Evolutionary conservation across 768 basidiomycete species (phyloP), one percentile per base, ranked within the genome.

Genomic region (Amanita molliuscula): DNA sequence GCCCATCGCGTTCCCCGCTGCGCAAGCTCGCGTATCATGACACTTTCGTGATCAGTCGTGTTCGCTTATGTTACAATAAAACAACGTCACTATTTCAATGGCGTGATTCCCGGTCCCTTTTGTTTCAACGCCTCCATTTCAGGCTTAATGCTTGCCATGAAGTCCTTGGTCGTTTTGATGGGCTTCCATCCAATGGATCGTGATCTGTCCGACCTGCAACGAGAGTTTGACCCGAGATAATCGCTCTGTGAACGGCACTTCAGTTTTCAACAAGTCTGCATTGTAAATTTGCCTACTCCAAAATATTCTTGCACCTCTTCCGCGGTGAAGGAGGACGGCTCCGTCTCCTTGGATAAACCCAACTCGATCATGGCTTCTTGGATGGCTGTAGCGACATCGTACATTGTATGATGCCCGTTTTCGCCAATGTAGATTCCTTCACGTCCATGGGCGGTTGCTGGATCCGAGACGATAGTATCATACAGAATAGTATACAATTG

Each of bases 391-490:
- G 61, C 63, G 21, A 78, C 61, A 11, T 75, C 67, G 41, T 70
- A 71, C 18, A 74, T 31, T 1, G 59, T 67, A 48, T 75, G 70
- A 44, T 80, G 73, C 37, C 72, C 77, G 52, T 65, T 78, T 53
- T 68, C 77, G 10, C 68, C 77, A 53, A 78, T 77, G 56, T 78
- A 81, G 34, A 68, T 72, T 0, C 79, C 78, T 33, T 73, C 72
- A 5, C 71, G 69, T 13, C 76, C 76, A 48, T 76, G 75, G 11
- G 67, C 69, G 4, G 62, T 64, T 16, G 62, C 62, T 1, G 62
- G 55, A 36, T 67, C 58, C 8, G 56, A 50, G 7, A 55, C 49
- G 38, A 70, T 66, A 1, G 67, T 62, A 45, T 77, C 68, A 49
- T 72, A 74, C 1, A 79, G 56, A 0, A 62, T 49, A 51, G 68